Evolutionary conservation across 257 asterid species (phyloP).

Genomic region (Plantago ovata): DNA sequence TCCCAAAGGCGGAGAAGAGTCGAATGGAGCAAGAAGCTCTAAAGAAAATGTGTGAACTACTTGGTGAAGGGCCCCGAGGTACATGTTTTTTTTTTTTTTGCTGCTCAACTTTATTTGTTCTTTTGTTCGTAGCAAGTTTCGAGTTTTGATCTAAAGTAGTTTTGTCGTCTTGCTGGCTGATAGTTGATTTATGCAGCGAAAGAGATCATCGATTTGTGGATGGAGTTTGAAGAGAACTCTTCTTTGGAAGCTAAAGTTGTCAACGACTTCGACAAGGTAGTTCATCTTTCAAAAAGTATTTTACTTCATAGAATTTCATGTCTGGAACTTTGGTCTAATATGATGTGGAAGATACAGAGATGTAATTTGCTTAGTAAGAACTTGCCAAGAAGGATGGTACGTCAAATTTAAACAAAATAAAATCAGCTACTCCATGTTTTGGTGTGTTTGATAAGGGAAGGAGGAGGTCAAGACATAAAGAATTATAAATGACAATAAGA

Average conservation of each 20-base stretch:
- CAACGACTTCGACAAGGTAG: slow-evolving; percentile 95
- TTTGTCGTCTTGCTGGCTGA: slow-evolving; percentile 23
- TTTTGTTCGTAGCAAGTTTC: slow-evolving; percentile 16
- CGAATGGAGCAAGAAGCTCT: slow-evolving; percentile 79
- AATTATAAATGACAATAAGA: too few relatives aligned
- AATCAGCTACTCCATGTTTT: background rate
- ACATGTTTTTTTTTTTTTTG: slow-evolving; percentile 21
- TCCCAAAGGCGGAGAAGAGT: slow-evolving; percentile 84
- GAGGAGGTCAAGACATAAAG: background rate
- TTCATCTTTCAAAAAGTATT: background rate
- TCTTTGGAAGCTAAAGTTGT: slow-evolving; percentile 94
- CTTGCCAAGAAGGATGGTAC: slow-evolving; percentile 6
- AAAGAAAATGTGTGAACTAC: slow-evolving; percentile 77
- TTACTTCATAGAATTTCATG: background rate
- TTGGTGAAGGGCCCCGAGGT: slow-evolving; percentile 94
- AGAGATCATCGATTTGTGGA: slow-evolving; percentile 85
- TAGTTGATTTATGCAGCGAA: slow-evolving; percentile 52
- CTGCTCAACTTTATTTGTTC: slow-evolving; percentile 9
- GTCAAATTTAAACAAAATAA: background rate
- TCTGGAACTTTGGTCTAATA: background rate
- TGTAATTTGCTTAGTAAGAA: slow-evolving; percentile 8
- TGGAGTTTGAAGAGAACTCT: slow-evolving; percentile 83
- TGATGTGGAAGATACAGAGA: slow-evolving; percentile 9
- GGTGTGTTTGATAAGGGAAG: background rate
- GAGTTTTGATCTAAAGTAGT: slow-evolving; percentile 7